Base-by-base conservation (phyloP, 2,329 filamentous ascomycete genomes). In the Penicillium sp. region DNA sequence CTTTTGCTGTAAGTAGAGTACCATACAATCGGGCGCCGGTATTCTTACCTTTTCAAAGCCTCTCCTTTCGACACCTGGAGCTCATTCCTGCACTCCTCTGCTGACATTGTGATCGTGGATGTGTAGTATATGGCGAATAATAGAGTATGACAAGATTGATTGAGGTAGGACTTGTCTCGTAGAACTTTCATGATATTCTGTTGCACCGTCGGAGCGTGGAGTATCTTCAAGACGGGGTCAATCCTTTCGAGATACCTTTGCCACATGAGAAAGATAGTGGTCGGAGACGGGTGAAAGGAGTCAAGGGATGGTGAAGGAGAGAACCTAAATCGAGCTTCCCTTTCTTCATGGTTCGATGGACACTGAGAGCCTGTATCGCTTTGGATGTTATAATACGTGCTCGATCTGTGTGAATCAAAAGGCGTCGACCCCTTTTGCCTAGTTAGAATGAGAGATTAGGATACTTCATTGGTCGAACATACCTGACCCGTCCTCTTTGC, bases 161-260 rank as follows among this genome's bases (percentile, higher is more conserved):
- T n/a, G 22, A 35, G n/a, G 6, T 13, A 8, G 8, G n/a, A 22
- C 3, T 26, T 22, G 10, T 37, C 49, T 35, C 49, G n/a, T 52
- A 25, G 2, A 52, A 52, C 7, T 14, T 3, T 22, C 30, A 37
- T n/a, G 6, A 52, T 35, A 14, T 52, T 11, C 4, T 30, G n/a
- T 25, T 52, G 49, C n/a, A 52, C 49, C 3, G 49, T 52, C 30
- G 49, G 49, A 14, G 33, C 10, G 25, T 52, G 49, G n/a, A 37
- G 37, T 22, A 52, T 22, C n/a, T 52, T 52, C 30, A 52, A 28
- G 30, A 52, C 30, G 7, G 49, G 49, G 37, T 52, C 49, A 22
- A 52, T 22, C 8, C 28, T 33, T 5, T 37, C 49, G 10, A 52
- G 49, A 26, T 35, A 52, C 13, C 10, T 52, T 25, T 52, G 49